Percentiles rank a stretch among this genome's conserved stretches.
Conservation (phyloP, 306 rosid species). For the Vigna radiata region DNA sequence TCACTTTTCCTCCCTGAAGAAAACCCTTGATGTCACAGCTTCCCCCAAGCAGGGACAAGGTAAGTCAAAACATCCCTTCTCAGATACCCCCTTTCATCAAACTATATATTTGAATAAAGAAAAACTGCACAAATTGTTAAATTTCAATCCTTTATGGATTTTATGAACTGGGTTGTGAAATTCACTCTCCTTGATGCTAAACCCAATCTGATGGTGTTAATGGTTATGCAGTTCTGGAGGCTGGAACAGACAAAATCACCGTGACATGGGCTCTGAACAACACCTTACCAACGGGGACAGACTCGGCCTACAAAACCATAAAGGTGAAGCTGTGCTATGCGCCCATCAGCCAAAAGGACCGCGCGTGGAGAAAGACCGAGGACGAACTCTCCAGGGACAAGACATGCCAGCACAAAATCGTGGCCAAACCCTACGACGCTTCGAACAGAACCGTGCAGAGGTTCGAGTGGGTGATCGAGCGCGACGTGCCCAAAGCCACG, state of each 20-base stretch:
- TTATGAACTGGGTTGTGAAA: background rate
- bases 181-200: background rate
- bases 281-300: slow-evolving; percentile 58
- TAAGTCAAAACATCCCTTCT: slow-evolving; percentile 41
- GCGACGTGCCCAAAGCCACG: slow-evolving; percentile 68
- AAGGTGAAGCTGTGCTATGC: slow-evolving; percentile 81
- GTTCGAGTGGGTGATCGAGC: slow-evolving; percentile 56
- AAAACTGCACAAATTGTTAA: background rate
- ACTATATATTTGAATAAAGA: background rate
- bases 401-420: slow-evolving; percentile 70
- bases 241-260: slow-evolving; percentile 67
- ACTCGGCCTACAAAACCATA: slow-evolving; percentile 69
- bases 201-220: background rate
- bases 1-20: slow-evolving; percentile 65
- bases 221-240: slow-evolving; percentile 65
- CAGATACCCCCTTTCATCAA: background rate
- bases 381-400: slow-evolving; percentile 73
- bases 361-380: slow-evolving; percentile 87
- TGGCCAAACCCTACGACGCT: slow-evolving; percentile 58
- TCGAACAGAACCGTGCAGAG: slow-evolving; percentile 57
- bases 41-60: slow-evolving; percentile 73
- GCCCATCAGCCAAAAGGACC: slow-evolving; percentile 79
- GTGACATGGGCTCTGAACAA: slow-evolving; percentile 74
- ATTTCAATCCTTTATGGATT: background rate
- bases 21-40: slow-evolving; percentile 67